A percentile compares a stretch with the other conserved stretches of the same genome.
phyloP scores from a whole-genome alignment of 2,329 filamentous ascomycete genomes.

The Aspergillus sergii region DNA sequence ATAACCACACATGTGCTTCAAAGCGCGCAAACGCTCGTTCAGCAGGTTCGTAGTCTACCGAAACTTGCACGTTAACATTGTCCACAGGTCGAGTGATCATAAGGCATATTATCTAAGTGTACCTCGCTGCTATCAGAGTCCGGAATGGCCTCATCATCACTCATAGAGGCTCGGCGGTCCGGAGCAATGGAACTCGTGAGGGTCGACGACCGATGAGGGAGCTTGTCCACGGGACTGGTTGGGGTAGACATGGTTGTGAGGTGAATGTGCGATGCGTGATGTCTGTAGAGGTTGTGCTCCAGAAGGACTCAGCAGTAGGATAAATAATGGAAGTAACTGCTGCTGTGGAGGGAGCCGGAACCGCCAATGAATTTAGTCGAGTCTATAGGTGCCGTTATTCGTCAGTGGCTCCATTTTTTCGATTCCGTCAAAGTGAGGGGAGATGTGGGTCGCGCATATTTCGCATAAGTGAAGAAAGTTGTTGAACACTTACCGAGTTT shows the following conservation, averaged over 20 bases:
- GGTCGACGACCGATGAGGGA: conserved; percentile 39
- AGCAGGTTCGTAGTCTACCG: conserved; percentile 75
- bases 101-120: not conserved
- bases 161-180: conserved; percentile 38
- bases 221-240: conserved; percentile 32
- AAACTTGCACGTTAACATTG: not conserved
- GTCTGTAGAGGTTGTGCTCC: not conserved
- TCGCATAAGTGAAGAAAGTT: not conserved
- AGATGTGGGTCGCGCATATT: not conserved
- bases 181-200: conserved; percentile 31
- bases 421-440: conserved; percentile 6
- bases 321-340: conserved; percentile 1
- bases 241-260: conserved; percentile 29
- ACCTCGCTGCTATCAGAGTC: conserved; percentile 47
- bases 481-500: not conserved
- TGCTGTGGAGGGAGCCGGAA: conserved; percentile 12
- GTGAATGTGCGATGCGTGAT: not conserved
- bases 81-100: too few relatives aligned
- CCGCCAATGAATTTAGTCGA: conserved; percentile 10
- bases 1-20: conserved; percentile 92
- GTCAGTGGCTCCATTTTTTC: conserved; percentile 4
- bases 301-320: not conserved
- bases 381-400: conserved; percentile 6
- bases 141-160: conserved; percentile 45
- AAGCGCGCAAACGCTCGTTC: conserved; percentile 84